Conservation (phyloP, 768 basidiomycete species). For the Saitozyma podzolica region DNA sequence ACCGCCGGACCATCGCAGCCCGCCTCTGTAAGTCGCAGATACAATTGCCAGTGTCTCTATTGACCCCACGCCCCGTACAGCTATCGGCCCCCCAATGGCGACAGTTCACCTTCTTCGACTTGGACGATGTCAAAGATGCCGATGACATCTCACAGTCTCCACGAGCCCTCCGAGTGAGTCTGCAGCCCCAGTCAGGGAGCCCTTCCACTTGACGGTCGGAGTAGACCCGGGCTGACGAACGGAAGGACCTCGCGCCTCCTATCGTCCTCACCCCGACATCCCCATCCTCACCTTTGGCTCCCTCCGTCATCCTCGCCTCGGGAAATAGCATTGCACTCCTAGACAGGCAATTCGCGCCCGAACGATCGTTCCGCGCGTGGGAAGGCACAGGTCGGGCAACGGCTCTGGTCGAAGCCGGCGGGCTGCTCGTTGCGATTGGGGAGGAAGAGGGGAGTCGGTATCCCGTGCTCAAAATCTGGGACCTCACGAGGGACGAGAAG, state of each 20-base stretch:
- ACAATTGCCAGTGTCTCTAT: too few relatives aligned
- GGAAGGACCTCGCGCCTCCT: slow-evolving; percentile 29
- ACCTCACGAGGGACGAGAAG: slow-evolving; percentile 69
- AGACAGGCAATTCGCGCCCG: slow-evolving; percentile 35
- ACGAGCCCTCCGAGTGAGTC: slow-evolving; percentile 70
- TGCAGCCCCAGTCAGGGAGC: not conserved
- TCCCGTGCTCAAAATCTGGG: slow-evolving; percentile 74
- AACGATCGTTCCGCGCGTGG: slow-evolving; percentile 43
- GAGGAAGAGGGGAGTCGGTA: slow-evolving; percentile 51
- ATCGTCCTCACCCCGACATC: slow-evolving; percentile 41
- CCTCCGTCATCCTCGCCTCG: slow-evolving; percentile 41
- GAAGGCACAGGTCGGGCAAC: slow-evolving; percentile 41
- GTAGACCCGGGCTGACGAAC: slow-evolving; percentile 6
- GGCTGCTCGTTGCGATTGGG: slow-evolving; percentile 82
- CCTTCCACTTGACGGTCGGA: slow-evolving; percentile 1
- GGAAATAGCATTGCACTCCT: slow-evolving; percentile 34
- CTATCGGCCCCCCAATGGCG: slow-evolving; percentile 63
- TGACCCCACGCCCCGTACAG: too few relatives aligned
- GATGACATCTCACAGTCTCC: slow-evolving; percentile 74
- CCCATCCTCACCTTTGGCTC: slow-evolving; percentile 29
- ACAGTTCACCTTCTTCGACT: slow-evolving; percentile 88
- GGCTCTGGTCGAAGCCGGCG: slow-evolving; percentile 72
- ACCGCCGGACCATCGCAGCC: too few relatives aligned
- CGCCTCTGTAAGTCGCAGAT: too few relatives aligned
- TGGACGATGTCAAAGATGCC: slow-evolving; percentile 70